Percentiles rank a stretch among this genome's conserved stretches.
Evolutionary conservation across 2,329 filamentous ascomycete genomes (phyloP).

Genomic region (Clonostachys byssicola): DNA sequence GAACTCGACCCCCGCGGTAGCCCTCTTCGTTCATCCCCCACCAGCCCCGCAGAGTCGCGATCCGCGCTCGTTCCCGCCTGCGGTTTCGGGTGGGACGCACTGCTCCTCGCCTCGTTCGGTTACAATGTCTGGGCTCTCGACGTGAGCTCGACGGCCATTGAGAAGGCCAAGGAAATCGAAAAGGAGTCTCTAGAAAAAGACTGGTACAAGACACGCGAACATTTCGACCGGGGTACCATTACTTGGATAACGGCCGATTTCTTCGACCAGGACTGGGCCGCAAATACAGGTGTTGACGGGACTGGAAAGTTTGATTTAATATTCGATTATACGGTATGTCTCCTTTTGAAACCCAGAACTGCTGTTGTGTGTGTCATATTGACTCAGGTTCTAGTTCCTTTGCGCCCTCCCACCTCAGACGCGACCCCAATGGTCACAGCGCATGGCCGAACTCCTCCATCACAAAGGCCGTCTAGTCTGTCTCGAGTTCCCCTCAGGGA

Average conservation of each 20-base stretch:
- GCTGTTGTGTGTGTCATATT: background rate
- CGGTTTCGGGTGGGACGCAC: constrained; percentile 76
- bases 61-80: constrained; percentile 75
- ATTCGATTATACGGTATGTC: constrained; percentile 58
- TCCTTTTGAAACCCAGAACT: background rate
- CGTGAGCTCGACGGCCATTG: constrained; percentile 43
- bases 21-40: constrained; percentile 10
- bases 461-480: constrained; percentile 50
- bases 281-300: constrained; percentile 30
- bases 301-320: constrained; percentile 58
- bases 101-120: constrained; percentile 69
- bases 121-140: constrained; percentile 78
- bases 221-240: constrained; percentile 39
- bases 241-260: constrained; percentile 62
- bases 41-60: constrained; percentile 14
- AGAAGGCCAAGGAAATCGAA: constrained; percentile 40
- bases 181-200: constrained; percentile 28
- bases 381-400: constrained; percentile 45
- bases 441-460: constrained; percentile 46
- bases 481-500: constrained; percentile 76
- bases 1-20: constrained; percentile 19
- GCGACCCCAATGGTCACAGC: constrained; percentile 48
- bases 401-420: constrained; percentile 53
- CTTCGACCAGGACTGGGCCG: constrained; percentile 56
- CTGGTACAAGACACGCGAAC: constrained; percentile 28